phyloP scores from a whole-genome alignment of 495 filamentous ascomycete species.

The Trichoderma asperelloides region DNA sequence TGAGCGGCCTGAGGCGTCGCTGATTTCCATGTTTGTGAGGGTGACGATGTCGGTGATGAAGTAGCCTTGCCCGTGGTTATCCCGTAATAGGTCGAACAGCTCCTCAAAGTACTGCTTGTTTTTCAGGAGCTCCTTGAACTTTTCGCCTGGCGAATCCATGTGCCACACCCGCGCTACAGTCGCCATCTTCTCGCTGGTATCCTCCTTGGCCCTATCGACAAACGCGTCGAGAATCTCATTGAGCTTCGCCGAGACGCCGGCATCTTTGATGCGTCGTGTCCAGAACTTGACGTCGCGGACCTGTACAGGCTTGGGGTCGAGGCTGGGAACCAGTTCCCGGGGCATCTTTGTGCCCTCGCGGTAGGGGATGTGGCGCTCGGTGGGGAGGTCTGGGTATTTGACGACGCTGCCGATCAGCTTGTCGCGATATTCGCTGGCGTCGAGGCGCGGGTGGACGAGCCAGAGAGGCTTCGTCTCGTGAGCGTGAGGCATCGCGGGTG shows the following conservation, averaged over 20 bases:
- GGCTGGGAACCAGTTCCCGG: neutral
- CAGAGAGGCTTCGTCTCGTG: constrained; percentile 8
- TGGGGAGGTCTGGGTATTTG: constrained; percentile 8
- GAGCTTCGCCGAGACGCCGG: neutral
- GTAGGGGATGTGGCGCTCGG: constrained; percentile 9
- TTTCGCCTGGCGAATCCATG: constrained; percentile 5
- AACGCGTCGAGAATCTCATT: constrained; percentile 37
- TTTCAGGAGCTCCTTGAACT: constrained; percentile 7
- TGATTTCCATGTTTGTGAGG: constrained; percentile 6
- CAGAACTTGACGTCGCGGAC: neutral
- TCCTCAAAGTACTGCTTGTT: neutral
- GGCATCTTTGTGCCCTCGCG: neutral
- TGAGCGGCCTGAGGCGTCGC: neutral
- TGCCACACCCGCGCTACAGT: constrained; percentile 7
- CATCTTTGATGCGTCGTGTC: neutral
- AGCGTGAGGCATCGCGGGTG: neutral
- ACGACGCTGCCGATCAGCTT: constrained; percentile 10
- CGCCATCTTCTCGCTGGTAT: constrained; percentile 12
- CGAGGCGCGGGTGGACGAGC: constrained; percentile 6
- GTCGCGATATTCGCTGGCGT: constrained; percentile 7
- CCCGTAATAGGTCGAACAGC: neutral
- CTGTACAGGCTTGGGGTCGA: neutral
- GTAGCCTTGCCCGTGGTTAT: neutral
- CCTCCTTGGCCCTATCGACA: constrained; percentile 24
- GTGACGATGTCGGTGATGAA: constrained; percentile 11